Evolutionary conservation across 495 filamentous ascomycete species (phyloP).

Genomic region (Apodospora peruviana): DNA sequence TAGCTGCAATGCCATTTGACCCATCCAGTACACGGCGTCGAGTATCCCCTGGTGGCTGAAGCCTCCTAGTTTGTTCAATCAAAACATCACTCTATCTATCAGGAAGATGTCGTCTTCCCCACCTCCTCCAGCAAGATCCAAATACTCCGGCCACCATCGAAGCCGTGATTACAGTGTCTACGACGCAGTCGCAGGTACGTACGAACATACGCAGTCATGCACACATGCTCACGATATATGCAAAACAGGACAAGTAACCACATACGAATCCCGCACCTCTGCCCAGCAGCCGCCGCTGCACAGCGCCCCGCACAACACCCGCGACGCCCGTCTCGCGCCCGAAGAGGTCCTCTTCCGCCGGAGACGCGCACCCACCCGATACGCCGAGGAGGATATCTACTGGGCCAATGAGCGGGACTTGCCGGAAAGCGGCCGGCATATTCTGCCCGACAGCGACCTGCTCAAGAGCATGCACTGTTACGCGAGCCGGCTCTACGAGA

Average conservation of each 20-base stretch:
- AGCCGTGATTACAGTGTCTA: slow-evolving; percentile 57
- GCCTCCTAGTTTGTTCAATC: too few relatives aligned
- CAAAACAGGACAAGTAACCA: slow-evolving; percentile 49
- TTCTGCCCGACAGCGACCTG: slow-evolving; percentile 66
- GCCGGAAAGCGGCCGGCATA: slow-evolving; percentile 26
- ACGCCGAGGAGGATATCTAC: slow-evolving; percentile 68
- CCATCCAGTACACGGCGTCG: too few relatives aligned
- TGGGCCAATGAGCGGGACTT: slow-evolving; percentile 43
- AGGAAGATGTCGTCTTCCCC: slow-evolving; percentile 3
- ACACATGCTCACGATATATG: slow-evolving; percentile 1
- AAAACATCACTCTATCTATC: too few relatives aligned
- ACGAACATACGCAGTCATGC: not conserved
- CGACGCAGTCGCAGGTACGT: slow-evolving; percentile 72
- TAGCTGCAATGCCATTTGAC: too few relatives aligned
- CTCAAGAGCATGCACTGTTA: slow-evolving; percentile 74
- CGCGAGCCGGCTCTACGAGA: slow-evolving; percentile 63
- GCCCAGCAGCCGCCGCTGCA: too few relatives aligned
- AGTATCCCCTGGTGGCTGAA: too few relatives aligned
- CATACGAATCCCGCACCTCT: too few relatives aligned
- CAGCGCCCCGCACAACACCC: slow-evolving; percentile 17
- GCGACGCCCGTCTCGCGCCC: slow-evolving; percentile 45
- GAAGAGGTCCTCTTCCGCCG: slow-evolving; percentile 72
- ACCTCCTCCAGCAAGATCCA: not conserved
- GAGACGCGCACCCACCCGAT: slow-evolving; percentile 54
- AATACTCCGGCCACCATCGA: not conserved